A percentile compares a stretch with the other conserved stretches of the same genome.
phyloP scores from a whole-genome alignment of 2,329 filamentous ascomycete species.

The Exophiala spinifera region DNA sequence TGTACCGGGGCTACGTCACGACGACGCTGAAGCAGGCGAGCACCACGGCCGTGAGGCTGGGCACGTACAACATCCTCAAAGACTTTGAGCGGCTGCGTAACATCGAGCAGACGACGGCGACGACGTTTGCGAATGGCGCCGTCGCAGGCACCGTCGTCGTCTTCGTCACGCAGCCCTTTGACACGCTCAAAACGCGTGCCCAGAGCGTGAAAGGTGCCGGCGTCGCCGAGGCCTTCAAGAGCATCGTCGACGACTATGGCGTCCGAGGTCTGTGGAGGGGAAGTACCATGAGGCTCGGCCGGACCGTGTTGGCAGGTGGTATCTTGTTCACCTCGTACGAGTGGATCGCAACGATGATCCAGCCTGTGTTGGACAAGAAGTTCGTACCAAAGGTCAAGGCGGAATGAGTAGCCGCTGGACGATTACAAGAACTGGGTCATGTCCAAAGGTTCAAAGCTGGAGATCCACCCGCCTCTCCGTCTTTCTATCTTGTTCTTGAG shows the following conservation, averaged over 20 bases:
- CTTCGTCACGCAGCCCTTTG: slow-evolving; percentile 44
- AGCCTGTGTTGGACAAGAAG: slow-evolving; percentile 35
- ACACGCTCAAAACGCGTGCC: slow-evolving; percentile 42
- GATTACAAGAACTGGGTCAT: too few relatives aligned
- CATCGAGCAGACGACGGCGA: slow-evolving; percentile 49
- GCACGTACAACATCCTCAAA: slow-evolving; percentile 62
- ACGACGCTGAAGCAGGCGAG: slow-evolving; percentile 63
- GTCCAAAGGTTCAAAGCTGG: too few relatives aligned
- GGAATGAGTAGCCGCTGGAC: too few relatives aligned
- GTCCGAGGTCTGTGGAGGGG: slow-evolving; percentile 64
- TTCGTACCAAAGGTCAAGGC: slow-evolving; percentile 1
- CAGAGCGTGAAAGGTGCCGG: slow-evolving; percentile 56
- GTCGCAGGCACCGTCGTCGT: slow-evolving; percentile 54
- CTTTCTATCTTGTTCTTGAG: too few relatives aligned
- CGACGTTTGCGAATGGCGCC: slow-evolving; percentile 62
- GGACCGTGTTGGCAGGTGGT: slow-evolving; percentile 64
- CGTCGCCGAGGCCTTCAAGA: slow-evolving; percentile 55
- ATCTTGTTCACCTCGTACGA: slow-evolving; percentile 65
- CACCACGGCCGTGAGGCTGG: slow-evolving; percentile 61
- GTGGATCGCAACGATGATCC: slow-evolving; percentile 50
- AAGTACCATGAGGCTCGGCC: slow-evolving; percentile 64
- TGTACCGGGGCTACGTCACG: slow-evolving; percentile 59
- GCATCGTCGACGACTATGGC: slow-evolving; percentile 56
- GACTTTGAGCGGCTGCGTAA: slow-evolving; percentile 52
- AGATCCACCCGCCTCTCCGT: too few relatives aligned